These are phyloP conservation scores for Jamesozyma jinghongensis DNA, from an alignment of 805 yeast species.

Conservation along the genomic window DNA sequence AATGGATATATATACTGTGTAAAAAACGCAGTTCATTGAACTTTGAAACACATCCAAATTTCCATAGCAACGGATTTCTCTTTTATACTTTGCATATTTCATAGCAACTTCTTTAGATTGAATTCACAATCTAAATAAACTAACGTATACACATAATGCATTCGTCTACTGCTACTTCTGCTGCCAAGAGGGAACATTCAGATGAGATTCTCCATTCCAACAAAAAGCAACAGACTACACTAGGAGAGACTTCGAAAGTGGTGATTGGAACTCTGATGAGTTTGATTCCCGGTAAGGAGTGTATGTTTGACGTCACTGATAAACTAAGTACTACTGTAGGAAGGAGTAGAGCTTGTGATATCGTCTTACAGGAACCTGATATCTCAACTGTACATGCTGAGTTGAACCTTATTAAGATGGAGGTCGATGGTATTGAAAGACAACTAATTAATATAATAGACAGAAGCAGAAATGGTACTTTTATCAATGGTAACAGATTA, in stretches of 20 bases:
- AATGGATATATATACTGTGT: background rate
- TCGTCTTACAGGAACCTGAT: conserved; percentile 45
- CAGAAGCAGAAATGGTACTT: conserved; percentile 54
- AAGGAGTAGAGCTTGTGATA: conserved; percentile 52
- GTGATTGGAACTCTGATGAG: conserved; percentile 19
- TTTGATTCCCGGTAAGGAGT: conserved; percentile 29
- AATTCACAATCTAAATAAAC: no score
- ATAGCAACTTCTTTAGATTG: background rate
- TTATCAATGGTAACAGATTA: conserved; percentile 46
- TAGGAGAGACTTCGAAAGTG: background rate
- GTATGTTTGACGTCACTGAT: conserved; percentile 25
- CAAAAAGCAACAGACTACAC: conserved; percentile 13
- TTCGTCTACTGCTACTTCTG: background rate
- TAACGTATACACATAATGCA: background rate
- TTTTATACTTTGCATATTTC: no score
- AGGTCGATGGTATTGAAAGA: conserved; percentile 29
- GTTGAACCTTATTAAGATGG: conserved; percentile 35
- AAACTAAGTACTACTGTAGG: conserved; percentile 37
- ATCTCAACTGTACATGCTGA: conserved; percentile 60
- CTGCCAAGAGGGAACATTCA: conserved; percentile 11
- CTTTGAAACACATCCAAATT: no score
- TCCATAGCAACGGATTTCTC: no score
- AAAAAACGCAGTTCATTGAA: no score
- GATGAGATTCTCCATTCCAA: conserved; percentile 7
- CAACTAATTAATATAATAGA: conserved; percentile 43